Conservation (phyloP, 768 basidiomycete species). For the Xanthoconium purpureum region DNA sequence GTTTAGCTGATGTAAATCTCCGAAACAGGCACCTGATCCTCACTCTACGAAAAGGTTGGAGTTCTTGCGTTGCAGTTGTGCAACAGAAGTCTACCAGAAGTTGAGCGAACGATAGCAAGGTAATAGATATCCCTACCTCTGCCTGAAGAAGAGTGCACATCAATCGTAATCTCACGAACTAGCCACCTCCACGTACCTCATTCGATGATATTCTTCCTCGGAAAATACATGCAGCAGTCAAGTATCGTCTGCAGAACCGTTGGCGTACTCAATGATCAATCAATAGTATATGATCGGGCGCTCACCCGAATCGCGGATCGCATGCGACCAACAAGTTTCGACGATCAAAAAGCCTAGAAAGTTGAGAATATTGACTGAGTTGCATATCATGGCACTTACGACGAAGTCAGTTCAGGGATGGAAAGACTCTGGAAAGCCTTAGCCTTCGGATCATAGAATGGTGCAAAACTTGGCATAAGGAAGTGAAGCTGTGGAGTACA, state of each 20-base stretch:
- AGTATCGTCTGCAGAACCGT: conserved; percentile 56
- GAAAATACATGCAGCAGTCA: conserved; percentile 87
- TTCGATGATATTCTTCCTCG: conserved; percentile 76
- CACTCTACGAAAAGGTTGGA: conserved; percentile 79
- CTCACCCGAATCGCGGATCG: conserved; percentile 72
- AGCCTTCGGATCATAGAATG: conserved; percentile 70
- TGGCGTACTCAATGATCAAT: background rate
- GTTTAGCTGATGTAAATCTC: conserved; percentile 1
- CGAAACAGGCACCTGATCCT: conserved; percentile 14
- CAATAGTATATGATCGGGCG: background rate
- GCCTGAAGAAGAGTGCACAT: conserved; percentile 35
- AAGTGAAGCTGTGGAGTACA: conserved; percentile 73
- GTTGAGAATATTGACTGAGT: background rate
- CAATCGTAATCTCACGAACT: background rate
- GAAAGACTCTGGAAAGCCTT: conserved; percentile 58
- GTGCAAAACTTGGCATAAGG: conserved; percentile 93
- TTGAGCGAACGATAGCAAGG: conserved; percentile 8
- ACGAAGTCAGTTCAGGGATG: conserved; percentile 67
- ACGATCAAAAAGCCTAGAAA: conserved; percentile 69
- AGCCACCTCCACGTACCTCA: conserved; percentile 53
- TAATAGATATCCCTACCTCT: conserved; percentile 41
- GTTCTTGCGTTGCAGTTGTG: conserved; percentile 72
- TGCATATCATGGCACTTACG: conserved; percentile 43
- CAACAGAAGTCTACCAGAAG: conserved; percentile 55
- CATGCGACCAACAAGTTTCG: conserved; percentile 79